Evolutionary conservation across 2,329 filamentous ascomycete species (phyloP).

Genomic region (Penicillium expansum): DNA sequence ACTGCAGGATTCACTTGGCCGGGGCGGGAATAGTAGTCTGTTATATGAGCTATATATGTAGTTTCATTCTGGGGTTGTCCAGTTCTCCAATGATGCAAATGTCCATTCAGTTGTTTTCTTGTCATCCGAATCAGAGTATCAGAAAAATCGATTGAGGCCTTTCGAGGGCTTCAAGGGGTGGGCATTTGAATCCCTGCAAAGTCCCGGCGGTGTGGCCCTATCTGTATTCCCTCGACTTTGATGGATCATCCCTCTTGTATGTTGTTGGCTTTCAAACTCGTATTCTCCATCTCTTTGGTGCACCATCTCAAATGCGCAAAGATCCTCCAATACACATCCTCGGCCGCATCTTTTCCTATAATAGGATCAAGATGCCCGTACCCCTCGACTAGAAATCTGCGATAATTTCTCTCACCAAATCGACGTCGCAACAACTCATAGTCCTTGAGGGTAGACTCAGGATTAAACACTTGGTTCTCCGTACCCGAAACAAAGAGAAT

Average conservation of each 20-base stretch:
- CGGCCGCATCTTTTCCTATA: too few relatives aligned
- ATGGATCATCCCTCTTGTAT: too few relatives aligned
- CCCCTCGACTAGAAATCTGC: too few relatives aligned
- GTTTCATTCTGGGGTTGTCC: not conserved
- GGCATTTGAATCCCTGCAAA: not conserved
- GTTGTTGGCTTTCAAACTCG: not conserved
- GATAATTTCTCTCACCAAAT: too few relatives aligned
- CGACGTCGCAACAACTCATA: too few relatives aligned
- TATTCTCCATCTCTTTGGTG: too few relatives aligned
- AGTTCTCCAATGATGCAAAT: not conserved
- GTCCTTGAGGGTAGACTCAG: constrained; percentile 23
- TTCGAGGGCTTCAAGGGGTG: not conserved
- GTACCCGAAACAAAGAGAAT: constrained; percentile 27
- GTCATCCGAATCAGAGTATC: too few relatives aligned
- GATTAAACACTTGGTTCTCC: constrained; percentile 27
- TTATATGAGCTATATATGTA: not conserved
- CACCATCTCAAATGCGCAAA: constrained; percentile 3
- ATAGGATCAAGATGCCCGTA: too few relatives aligned
- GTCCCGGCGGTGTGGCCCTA: not conserved
- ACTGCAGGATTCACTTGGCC: not conserved
- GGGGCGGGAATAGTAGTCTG: not conserved
- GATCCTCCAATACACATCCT: too few relatives aligned
- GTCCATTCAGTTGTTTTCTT: not conserved
- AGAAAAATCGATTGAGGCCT: not conserved
- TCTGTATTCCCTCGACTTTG: too few relatives aligned